Conservation (phyloP, 129 eudicot species). For the Tanacetum coccineum region DNA sequence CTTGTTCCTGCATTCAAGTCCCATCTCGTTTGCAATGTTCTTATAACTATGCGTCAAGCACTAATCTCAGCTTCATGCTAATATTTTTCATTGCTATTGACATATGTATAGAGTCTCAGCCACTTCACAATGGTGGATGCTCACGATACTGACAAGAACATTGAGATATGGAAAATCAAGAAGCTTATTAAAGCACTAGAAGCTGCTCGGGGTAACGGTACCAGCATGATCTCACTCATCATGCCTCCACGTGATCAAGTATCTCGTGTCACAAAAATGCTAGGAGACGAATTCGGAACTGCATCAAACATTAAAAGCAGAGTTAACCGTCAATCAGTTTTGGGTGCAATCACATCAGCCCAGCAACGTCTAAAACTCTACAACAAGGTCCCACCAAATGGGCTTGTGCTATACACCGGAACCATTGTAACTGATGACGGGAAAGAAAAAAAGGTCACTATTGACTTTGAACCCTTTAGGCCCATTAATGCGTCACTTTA, state of each 20-base stretch:
- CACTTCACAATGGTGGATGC: slow-evolving; percentile 28
- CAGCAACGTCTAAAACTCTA: slow-evolving; percentile 39
- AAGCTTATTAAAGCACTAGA: slow-evolving; percentile 39
- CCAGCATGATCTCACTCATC: slow-evolving; percentile 46
- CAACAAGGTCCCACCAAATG: slow-evolving; percentile 43
- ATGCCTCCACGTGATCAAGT: slow-evolving; percentile 45
- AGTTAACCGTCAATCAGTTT: slow-evolving; percentile 39
- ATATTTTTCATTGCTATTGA: background rate
- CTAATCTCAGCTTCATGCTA: background rate
- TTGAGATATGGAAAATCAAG: slow-evolving; percentile 41
- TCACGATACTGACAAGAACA: slow-evolving; percentile 40
- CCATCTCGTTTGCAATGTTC: background rate
- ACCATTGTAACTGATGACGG: slow-evolving; percentile 42
- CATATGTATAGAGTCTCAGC: background rate
- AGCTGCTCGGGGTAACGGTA: slow-evolving; percentile 42
- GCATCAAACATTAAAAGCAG: slow-evolving; percentile 43
- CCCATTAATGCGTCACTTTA: slow-evolving; percentile 37
- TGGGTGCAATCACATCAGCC: slow-evolving; percentile 43
- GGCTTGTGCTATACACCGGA: slow-evolving; percentile 40
- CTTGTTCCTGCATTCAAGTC: background rate
- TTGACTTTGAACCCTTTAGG: slow-evolving; percentile 37
- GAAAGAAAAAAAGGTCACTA: slow-evolving; percentile 37
- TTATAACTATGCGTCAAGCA: background rate
- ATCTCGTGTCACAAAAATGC: slow-evolving; percentile 42
- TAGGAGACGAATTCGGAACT: slow-evolving; percentile 40